Conservation (phyloP, 495 filamentous ascomycete genomes). For the Penicillium paxilli region DNA sequence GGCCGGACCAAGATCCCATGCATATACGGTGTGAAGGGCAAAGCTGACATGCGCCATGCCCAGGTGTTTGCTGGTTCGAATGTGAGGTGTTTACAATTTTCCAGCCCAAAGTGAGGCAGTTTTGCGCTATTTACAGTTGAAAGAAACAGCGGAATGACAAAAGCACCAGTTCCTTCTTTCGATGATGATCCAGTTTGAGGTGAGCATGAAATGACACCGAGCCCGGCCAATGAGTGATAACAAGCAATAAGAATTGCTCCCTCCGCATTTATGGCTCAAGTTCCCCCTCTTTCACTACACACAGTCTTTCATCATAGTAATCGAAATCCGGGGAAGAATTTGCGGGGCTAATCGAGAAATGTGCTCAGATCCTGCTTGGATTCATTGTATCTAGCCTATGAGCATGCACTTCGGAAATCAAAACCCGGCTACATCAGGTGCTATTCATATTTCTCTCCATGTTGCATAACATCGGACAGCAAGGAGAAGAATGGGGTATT, state of each 20-base stretch:
- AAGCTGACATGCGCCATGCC: not conserved
- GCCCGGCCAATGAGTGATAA: too few species aligned
- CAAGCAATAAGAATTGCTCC: too few species aligned
- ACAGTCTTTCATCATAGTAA: not conserved
- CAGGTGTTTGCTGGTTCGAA: too few species aligned
- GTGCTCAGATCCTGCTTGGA: not conserved
- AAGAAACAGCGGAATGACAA: too few species aligned
- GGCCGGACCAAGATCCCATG: not conserved
- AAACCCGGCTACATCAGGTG: constrained; percentile 5
- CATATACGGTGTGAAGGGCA: not conserved
- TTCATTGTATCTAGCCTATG: not conserved
- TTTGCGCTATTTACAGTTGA: too few species aligned
- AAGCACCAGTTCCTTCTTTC: too few species aligned
- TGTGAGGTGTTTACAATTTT: too few species aligned
- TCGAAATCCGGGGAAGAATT: constrained; percentile 5
- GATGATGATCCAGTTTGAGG: not conserved
- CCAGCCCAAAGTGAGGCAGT: not conserved
- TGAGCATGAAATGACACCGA: too few species aligned
- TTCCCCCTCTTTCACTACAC: not conserved
- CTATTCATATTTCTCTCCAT: too few species aligned
- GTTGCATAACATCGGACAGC: too few species aligned
- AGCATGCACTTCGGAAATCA: constrained; percentile 8
- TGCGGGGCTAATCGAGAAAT: not conserved
- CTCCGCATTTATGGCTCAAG: not conserved
- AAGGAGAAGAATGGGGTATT: too few species aligned